These are phyloP conservation scores for Eutrema yunnanense DNA, from an alignment of 345 rosid genomes.

Conservation along the genomic window DNA sequence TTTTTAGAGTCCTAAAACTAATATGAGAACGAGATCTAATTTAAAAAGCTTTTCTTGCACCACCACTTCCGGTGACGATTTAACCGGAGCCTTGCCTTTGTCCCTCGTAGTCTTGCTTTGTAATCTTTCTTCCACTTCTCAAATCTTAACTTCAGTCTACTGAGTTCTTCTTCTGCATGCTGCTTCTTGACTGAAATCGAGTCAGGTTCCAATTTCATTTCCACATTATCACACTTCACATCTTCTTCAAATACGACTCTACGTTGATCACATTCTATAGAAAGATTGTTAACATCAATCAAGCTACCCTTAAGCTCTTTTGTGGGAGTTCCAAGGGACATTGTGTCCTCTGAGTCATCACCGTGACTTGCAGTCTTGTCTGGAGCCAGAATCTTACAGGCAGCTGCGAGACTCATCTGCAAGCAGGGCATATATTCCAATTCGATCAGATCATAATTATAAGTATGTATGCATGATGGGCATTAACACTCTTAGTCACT, in stretches of 20 bases:
- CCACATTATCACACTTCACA: conserved; percentile 36
- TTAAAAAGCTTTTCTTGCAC: conserved; percentile 40
- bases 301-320: conserved; percentile 49
- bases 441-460: not conserved
- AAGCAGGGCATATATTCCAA: not conserved
- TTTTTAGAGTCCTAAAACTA: not conserved
- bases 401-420: conserved; percentile 74
- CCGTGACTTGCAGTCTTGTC: conserved; percentile 40
- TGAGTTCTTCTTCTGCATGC: conserved; percentile 48
- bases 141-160: conserved; percentile 51
- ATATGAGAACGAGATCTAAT: not conserved
- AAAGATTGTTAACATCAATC: conserved; percentile 36
- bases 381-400: conserved; percentile 51
- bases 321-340: conserved; percentile 54
- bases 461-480: not conserved
- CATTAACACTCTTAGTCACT: not conserved
- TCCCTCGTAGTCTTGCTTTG: conserved; percentile 55
- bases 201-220: conserved; percentile 32
- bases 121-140: conserved; percentile 86
- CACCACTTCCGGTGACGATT: conserved; percentile 71
- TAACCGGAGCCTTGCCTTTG: conserved; percentile 52
- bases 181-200: conserved; percentile 23
- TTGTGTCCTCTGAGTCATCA: conserved; percentile 57
- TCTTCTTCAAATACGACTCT: conserved; percentile 57
- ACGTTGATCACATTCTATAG: conserved; percentile 56